A percentile compares a stretch with the other conserved stretches of the same genome.
phyloP scores from a whole-genome alignment of 352 stramenopile species.

The Phytophthora syringae region DNA sequence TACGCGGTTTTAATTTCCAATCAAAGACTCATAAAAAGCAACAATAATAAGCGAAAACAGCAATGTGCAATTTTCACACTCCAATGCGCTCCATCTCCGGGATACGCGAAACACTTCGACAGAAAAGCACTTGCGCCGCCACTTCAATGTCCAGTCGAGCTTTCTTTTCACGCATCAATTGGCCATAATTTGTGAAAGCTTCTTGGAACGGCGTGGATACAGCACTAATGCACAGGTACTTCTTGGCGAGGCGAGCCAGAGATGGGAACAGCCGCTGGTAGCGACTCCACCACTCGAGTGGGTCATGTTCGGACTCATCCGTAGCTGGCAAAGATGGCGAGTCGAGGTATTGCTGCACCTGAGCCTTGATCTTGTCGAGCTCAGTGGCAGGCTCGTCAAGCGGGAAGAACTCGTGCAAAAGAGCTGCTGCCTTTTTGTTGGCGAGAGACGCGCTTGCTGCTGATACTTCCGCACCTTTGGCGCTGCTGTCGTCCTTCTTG shows the following conservation, averaged over 20 bases:
- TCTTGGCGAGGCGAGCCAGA: slow-evolving; percentile 73
- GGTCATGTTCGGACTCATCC: slow-evolving; percentile 76
- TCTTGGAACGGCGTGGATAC: slow-evolving; percentile 80
- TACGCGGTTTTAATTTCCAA: too few species aligned
- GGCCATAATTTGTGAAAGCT: slow-evolving; percentile 78
- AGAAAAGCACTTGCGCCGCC: slow-evolving; percentile 80
- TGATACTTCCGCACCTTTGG: slow-evolving; percentile 22
- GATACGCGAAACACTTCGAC: slow-evolving; percentile 76
- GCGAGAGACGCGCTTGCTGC: slow-evolving; percentile 7
- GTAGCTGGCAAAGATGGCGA: slow-evolving; percentile 68
- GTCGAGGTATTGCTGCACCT: slow-evolving; percentile 78
- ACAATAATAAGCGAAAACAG: too few species aligned
- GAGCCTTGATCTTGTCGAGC: slow-evolving; percentile 62
- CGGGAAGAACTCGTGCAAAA: slow-evolving; percentile 73
- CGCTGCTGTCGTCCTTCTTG: slow-evolving; percentile 25
- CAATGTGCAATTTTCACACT: slow-evolving; percentile 55
- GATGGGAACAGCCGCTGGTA: slow-evolving; percentile 75
- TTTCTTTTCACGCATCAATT: slow-evolving; percentile 83
- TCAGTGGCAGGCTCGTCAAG: slow-evolving; percentile 61
- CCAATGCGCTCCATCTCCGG: slow-evolving; percentile 88
- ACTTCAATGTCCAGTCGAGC: slow-evolving; percentile 80
- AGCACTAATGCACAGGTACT: slow-evolving; percentile 81
- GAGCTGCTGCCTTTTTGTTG: slow-evolving; percentile 33
- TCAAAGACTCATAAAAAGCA: too few species aligned
- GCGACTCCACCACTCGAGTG: slow-evolving; percentile 84